Evolutionary conservation across 2,329 filamentous ascomycete species (phyloP).

Genomic region (Escovopsis sp.): DNA sequence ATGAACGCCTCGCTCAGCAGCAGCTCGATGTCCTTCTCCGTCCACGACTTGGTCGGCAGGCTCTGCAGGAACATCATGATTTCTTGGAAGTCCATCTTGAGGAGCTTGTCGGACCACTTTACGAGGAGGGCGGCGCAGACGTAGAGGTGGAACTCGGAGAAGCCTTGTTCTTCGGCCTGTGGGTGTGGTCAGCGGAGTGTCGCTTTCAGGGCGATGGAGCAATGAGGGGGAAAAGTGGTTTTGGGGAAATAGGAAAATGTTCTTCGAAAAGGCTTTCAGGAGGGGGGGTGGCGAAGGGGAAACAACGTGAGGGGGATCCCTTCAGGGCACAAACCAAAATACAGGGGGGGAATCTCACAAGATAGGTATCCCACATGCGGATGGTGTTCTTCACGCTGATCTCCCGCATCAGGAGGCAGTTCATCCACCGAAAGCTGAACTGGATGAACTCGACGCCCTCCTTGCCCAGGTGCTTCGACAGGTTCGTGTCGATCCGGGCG

Average conservation of each 20-base stretch:
- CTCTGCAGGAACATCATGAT: constrained; percentile 99
- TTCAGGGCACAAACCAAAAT: background rate
- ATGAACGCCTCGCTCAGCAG: constrained; percentile 94
- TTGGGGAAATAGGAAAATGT: constrained; percentile 1
- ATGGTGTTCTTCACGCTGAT: constrained; percentile 94
- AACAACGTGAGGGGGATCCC: too few species aligned
- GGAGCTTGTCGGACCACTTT: constrained; percentile 90
- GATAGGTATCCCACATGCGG: constrained; percentile 98
- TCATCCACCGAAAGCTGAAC: constrained; percentile 99
- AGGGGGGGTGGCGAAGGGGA: too few species aligned
- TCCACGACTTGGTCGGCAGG: constrained; percentile 85
- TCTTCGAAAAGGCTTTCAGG: too few species aligned
- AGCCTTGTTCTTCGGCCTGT: constrained; percentile 94
- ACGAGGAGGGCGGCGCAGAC: constrained; percentile 96
- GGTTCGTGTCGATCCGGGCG: constrained; percentile 65
- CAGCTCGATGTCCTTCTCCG: constrained; percentile 94
- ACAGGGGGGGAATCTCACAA: constrained; percentile 42
- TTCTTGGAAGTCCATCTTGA: constrained; percentile 96
- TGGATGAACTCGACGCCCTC: constrained; percentile 97
- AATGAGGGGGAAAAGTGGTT: too few species aligned
- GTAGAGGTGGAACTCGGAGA: constrained; percentile 95
- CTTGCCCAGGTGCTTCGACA: constrained; percentile 78
- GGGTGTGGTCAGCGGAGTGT: too few species aligned
- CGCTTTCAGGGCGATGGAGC: too few species aligned
- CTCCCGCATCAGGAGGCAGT: constrained; percentile 94